Evolutionary conservation across 192 early-diverging fungal genomes (phyloP), one percentile per base, ranked within the genome.

Genomic region (Linnemannia zychae): DNA sequence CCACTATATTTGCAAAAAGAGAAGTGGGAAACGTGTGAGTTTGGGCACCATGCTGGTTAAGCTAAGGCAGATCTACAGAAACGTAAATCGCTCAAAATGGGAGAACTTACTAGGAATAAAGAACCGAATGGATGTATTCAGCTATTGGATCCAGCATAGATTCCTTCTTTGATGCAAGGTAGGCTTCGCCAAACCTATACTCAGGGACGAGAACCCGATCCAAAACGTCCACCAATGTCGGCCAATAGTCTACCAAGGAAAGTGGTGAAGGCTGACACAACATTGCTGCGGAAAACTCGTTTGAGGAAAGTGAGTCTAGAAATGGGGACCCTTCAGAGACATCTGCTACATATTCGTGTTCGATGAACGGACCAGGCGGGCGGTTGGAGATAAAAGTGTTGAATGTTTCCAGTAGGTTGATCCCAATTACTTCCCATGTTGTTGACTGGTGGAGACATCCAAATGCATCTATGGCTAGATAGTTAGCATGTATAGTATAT

Each of bases 61-160:
- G n/a, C n/a, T n/a, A n/a, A n/a, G n/a, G n/a, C n/a, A n/a, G n/a
- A n/a, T n/a, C n/a, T n/a, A n/a, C n/a, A n/a, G n/a, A n/a, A n/a
- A n/a, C n/a, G n/a, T n/a, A n/a, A n/a, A n/a, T n/a, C n/a, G 16
- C 28, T 48, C 15, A 50, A 28, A 48, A 3, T n/a, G n/a, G n/a
- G n/a, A n/a, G n/a, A n/a, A 74, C 72, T 36, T 63, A 74, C 72
- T 53, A 74, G 12, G 72, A 63, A 13, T 74, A 52, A 18, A 74
- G 18, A 34, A 74, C 52, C 9, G 34, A 33, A 11, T 60, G 53
- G 9, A 74, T 31, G 31, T 34, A 63, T 22, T 52, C 53, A 6
- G 53, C 72, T 5, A 63, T 31, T 24, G 37, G 72, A 4, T 74
- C 72, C 68, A 70, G 20, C 68, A 70, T 70, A 0, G 68, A 47